Base-by-base conservation (phyloP, 306 rosid genomes). In the Cucurbita pepo region DNA sequence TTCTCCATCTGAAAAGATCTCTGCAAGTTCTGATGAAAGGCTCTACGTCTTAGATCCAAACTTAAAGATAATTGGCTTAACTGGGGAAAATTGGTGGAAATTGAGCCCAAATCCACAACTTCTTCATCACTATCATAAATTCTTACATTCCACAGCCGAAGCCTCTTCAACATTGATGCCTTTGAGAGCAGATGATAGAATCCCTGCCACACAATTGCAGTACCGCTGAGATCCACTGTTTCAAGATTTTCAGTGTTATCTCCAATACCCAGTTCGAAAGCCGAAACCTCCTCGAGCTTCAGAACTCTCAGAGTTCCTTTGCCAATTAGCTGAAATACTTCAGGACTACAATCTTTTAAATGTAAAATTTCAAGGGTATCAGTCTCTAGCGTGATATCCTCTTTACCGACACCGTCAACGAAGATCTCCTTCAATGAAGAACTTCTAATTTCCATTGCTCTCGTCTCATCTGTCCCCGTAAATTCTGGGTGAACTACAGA, bases 111-210 rank as follows among this genome's bases (percentile, higher is more conserved):
- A 73, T 89, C 96, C 72, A 88, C 80, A 79, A 30, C 3, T 30
- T 81, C 85, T 67, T 84, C 96, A 65, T 83, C 95, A 70, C 84
- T 95, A 10, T 88, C 88, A 43, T 85, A 89, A 69, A 86, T 86
- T n/a, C 79, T 79, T 50, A 85, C 86, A 72, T 84, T 83, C 90
- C 96, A 92, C 45, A 88, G 83, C 71, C 89, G 75, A 78, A 89
- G 90, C 76, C 77, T 82, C 66, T 57, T 58, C 70, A 85, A 72
- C 56, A 81, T 92, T 0, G 95, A 80, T 43, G 97, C 86, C 63
- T 79, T 88, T 6, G 89, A 85, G 79, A 92, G 88, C 95, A 82
- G 85, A 19, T 78, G 78, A 80, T 80, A 89, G 80, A 91, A 87
- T 70, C 82, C 85, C 4, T 89, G 88, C 97, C 94, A 87, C 75